Evolutionary conservation across 352 stramenopile genomes (phyloP), one percentile per base, ranked within the genome.

Genomic region (Phytopythium chamaehyphon): DNA sequence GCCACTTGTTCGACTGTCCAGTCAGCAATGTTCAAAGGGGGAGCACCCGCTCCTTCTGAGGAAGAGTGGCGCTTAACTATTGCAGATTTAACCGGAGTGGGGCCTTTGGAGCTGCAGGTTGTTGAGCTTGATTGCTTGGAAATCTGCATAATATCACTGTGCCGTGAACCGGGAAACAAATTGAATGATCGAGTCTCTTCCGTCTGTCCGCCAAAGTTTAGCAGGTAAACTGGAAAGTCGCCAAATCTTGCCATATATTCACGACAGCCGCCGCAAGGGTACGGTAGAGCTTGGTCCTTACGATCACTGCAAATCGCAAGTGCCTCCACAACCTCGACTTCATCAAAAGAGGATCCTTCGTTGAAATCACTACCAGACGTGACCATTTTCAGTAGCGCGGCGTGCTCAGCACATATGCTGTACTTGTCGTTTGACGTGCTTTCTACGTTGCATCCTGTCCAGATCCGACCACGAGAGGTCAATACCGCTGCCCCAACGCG

Each of bases 161-260:
- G 57, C 9, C 69, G 48, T 21, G 69, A 71, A 24, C 62, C 58
- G 46, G 83, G 80, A 51, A 90, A 90, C 15, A 93, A 57, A 9
- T 51, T 56, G 22, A 71, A 85, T 23, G 79, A 86, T 23, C 57
- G 61, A 14, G 77, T 90, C 33, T 86, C 67, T 19, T 84, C 65
- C 5, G 55, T 75, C 14, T 80, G 61, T 4, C 71, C 62, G 16
- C 69, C 45, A 7, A 54, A 64, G 39, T 86, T 87, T 16, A 88
- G 61, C 12, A 93, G 54, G 50, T 84, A 88, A 12, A 93, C 54
- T 11, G 77, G 75, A 31, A 90, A 93, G 33, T 91, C 76, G n/a
- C 80, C 83, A 47, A 71, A 81, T 3, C 76, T 64, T 11, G 76
- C 78, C 46, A 90, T 55, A 18, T 89, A 73, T 52, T 93, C 73